Conservation (phyloP, 2,329 filamentous ascomycete species). For the Shiraia bambusicola region DNA sequence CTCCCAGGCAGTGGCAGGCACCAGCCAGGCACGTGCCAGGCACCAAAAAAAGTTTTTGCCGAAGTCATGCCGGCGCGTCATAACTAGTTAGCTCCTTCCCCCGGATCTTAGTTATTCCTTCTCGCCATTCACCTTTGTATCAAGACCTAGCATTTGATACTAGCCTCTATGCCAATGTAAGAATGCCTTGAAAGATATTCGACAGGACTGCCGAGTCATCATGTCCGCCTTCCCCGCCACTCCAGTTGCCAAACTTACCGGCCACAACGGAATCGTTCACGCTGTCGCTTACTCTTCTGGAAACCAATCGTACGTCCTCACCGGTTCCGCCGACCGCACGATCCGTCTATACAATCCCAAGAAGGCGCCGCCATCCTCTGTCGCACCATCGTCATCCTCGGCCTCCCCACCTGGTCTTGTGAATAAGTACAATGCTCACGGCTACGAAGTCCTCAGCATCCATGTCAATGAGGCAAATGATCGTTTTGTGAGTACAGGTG, state of each 20-base stretch:
- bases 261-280: conserved; percentile 51
- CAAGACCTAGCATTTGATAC: not conserved
- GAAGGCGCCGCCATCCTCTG: conserved; percentile 47
- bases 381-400: conserved; percentile 33
- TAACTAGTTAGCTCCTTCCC: no score
- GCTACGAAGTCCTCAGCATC: conserved; percentile 86
- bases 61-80: conserved; percentile 17
- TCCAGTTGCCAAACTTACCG: conserved; percentile 44
- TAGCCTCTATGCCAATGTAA: not conserved
- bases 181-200: conserved; percentile 25
- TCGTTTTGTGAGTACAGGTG: conserved; percentile 81
- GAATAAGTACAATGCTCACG: conserved; percentile 86
- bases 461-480: conserved; percentile 74
- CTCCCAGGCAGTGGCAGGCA: not conserved
- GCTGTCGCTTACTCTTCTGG: conserved; percentile 54
- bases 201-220: not conserved
- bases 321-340: conserved; percentile 79
- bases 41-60: conserved; percentile 26
- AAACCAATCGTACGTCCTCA: conserved; percentile 64
- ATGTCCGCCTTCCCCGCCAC: conserved; percentile 47
- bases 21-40: conserved; percentile 6
- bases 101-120: conserved; percentile 5
- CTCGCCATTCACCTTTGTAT: not conserved
- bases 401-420: conserved; percentile 58
- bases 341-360: conserved; percentile 84